Base-by-base conservation (phyloP, 345 rosid species). In the Triadica sebifera region DNA sequence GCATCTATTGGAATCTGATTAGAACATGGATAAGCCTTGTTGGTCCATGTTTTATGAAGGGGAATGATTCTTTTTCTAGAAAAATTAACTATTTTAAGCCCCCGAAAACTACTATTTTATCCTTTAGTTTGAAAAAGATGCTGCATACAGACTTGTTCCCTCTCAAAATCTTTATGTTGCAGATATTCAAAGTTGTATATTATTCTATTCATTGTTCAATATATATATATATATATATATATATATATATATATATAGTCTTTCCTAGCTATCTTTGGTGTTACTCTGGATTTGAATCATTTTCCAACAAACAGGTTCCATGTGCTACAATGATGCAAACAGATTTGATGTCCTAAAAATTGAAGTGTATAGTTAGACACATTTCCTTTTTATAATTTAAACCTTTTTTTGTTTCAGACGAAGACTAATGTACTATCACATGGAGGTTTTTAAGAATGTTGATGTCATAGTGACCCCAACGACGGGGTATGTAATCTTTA, bases 391-490 rank as follows among this genome's bases (percentile, higher is more conserved):
- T 66, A 67, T 55, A 46, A 70, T 62, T 46, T 67, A 63, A 38
- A 66, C 41, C 75, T 2, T 49, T 67, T n/a, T 58, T 70, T 80
- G 71, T 75, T 79, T 71, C 91, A 93, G 98, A 86, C 79, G 90
- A 84, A 87, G 98, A 84, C 24, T 86, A 67, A 93, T 91, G 98
- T 68, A 86, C 80, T 77, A 86, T 82, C 91, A 81, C 82, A 78
- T 91, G 94, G 90, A 91, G 83, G 89, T 93, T 72, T 93, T 93
- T 87, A 87, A 86, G 81, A 87, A 85, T 75, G 97, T 77, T 71
- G 94, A 93, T 81, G 86, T 91, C 82, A 89, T 91, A 65, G 94
- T 93, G 59, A 93, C 97, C 47, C 98, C 98, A 69, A 89, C 97
- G 57, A 83, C 94, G 17, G 98, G 91, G 90, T 93, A 84, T 8